Conservation (phyloP, 441 rosid genomes). For the Raphanus hybrid region DNA sequence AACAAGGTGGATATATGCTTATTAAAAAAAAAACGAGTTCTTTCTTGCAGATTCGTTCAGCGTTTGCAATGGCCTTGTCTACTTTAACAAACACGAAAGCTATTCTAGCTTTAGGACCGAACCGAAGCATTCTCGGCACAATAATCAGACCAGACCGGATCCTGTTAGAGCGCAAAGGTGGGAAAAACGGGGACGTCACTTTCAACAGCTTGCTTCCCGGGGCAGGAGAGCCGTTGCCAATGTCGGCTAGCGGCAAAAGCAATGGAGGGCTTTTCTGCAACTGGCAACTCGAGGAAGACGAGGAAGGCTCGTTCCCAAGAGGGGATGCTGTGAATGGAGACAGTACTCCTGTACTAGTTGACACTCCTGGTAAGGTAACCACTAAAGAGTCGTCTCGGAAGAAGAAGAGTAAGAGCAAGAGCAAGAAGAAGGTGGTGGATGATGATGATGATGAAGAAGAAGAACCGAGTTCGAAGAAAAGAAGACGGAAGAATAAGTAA, state of each 20-base stretch:
- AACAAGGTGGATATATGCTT: slow-evolving; percentile 13
- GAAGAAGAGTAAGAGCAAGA: slow-evolving; percentile 50
- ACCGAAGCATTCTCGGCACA: slow-evolving; percentile 90
- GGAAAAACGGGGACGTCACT: slow-evolving; percentile 64
- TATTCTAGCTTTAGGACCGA: slow-evolving; percentile 64
- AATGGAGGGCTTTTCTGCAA: slow-evolving; percentile 66
- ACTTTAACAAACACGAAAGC: slow-evolving; percentile 73
- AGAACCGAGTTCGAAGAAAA: slow-evolving; percentile 40
- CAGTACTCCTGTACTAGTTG: slow-evolving; percentile 30
- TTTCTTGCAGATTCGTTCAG: slow-evolving; percentile 72
- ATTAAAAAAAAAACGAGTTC: background rate
- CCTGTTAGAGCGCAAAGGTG: slow-evolving; percentile 80
- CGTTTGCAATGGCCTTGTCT: slow-evolving; percentile 82
- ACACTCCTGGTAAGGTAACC: slow-evolving; percentile 60
- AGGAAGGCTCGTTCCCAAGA: slow-evolving; percentile 70
- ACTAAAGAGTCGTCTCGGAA: slow-evolving; percentile 56
- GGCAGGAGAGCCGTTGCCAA: slow-evolving; percentile 78
- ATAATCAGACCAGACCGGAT: slow-evolving; percentile 83
- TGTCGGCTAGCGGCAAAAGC: slow-evolving; percentile 41
- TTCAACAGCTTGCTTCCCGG: slow-evolving; percentile 81
- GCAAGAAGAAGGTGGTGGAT: slow-evolving; percentile 49
- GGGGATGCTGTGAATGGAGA: slow-evolving; percentile 49
- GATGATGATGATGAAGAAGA: slow-evolving; percentile 43
- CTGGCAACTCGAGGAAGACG: slow-evolving; percentile 78
- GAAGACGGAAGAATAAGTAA: slow-evolving; percentile 26